phyloP scores from a whole-genome alignment of 2,329 filamentous ascomycete genomes.

The Colletotrichum musicola region DNA sequence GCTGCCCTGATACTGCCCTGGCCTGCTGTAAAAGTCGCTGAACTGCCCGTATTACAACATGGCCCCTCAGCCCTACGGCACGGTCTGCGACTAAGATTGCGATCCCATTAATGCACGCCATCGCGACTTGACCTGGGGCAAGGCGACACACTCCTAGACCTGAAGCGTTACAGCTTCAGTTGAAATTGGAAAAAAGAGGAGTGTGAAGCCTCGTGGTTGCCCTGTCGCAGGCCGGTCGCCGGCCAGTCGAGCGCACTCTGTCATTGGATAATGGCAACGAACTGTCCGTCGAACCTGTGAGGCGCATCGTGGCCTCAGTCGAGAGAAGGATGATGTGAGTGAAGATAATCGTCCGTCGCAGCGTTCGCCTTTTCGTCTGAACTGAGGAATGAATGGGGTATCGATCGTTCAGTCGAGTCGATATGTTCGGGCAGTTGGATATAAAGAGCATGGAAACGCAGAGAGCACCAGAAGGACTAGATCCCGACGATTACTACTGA shows the following conservation, averaged over 20 bases:
- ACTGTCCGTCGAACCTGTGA: neutral
- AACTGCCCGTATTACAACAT: neutral
- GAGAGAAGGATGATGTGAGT: neutral
- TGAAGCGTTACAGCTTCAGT: conserved; percentile 36
- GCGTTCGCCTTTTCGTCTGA: neutral
- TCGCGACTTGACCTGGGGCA: conserved; percentile 6
- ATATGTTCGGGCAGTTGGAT: neutral
- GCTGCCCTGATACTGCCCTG: neutral
- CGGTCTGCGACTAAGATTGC: conserved; percentile 12
- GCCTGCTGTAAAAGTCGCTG: neutral
- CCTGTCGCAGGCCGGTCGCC: conserved; percentile 33
- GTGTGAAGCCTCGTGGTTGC: conserved; percentile 1
- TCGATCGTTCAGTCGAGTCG: neutral
- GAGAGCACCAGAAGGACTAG: neutral
- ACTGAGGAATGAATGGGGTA: neutral
- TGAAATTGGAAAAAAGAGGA: conserved; percentile 9
- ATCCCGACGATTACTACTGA: no score
- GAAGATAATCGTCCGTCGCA: neutral
- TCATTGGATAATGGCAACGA: conserved; percentile 36
- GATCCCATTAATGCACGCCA: conserved; percentile 33
- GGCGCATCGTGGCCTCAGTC: neutral
- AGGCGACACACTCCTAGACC: conserved; percentile 4
- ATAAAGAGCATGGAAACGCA: neutral
- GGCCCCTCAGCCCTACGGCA: conserved; percentile 33
- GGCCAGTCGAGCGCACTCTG: conserved; percentile 1